These are phyloP conservation scores for Hypoxylon sp. DNA, from an alignment of 2,329 filamentous ascomycete species.

Conservation along the genomic window DNA sequence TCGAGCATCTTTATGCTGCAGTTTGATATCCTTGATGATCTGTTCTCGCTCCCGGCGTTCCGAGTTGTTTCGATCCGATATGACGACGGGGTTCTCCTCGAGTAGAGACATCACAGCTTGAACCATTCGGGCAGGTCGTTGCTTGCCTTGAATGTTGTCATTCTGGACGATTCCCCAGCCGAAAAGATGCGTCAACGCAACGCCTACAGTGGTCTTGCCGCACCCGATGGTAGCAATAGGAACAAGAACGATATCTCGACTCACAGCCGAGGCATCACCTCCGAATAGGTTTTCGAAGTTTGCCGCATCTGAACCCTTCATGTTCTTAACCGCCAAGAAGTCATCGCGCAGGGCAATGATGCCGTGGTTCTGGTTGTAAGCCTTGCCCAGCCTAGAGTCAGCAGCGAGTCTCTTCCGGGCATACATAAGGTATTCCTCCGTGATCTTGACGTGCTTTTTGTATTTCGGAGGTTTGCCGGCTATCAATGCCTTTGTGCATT, in stretches of 20 bases:
- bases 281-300: conserved; percentile 73
- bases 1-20: conserved; percentile 70
- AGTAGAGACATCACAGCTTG: conserved; percentile 75
- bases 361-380: conserved; percentile 89
- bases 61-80: conserved; percentile 96
- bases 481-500: conserved; percentile 93
- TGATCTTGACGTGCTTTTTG: conserved; percentile 90
- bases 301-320: conserved; percentile 91
- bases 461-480: conserved; percentile 76
- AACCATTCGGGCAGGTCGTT: conserved; percentile 82
- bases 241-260: conserved; percentile 80
- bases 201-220: conserved; percentile 92
- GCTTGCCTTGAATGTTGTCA: conserved; percentile 88
- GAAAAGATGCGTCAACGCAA: conserved; percentile 85
- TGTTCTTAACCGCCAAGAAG: conserved; percentile 83
- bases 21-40: conserved; percentile 81
- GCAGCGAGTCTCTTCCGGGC: conserved; percentile 78
- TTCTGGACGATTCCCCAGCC: conserved; percentile 95
- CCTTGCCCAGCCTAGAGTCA: conserved; percentile 74
- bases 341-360: conserved; percentile 92
- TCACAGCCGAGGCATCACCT: conserved; percentile 62
- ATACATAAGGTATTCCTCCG: conserved; percentile 88
- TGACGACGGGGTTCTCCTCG: conserved; percentile 74
- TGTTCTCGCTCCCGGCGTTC: conserved; percentile 88
- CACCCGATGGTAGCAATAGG: conserved; percentile 95